Evolutionary conservation across 2,329 filamentous ascomycete species (phyloP).

Genomic region (Clonostachys sp.): DNA sequence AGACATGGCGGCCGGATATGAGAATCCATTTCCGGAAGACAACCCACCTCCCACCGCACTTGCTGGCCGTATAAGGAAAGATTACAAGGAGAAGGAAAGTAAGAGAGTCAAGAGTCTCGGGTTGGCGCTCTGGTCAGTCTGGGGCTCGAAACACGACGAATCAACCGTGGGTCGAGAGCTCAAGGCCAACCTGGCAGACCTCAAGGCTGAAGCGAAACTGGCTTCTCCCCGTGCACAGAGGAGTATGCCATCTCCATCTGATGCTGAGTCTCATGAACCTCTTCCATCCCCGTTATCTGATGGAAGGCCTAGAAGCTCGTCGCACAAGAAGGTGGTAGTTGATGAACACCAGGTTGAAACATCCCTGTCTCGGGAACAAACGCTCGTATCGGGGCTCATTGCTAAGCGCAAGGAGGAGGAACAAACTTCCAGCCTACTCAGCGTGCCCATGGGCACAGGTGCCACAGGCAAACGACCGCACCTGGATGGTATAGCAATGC

Average conservation of each 20-base stretch:
- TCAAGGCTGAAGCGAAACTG: conserved; percentile 18
- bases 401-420: conserved; percentile 32
- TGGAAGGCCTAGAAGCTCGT: conserved; percentile 32
- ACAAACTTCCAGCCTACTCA: conserved; percentile 26
- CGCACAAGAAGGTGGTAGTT: conserved; percentile 34
- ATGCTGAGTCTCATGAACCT: conserved; percentile 31
- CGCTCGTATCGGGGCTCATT: conserved; percentile 35
- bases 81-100: conserved; percentile 26
- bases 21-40: conserved; percentile 65
- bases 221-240: conserved; percentile 34
- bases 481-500: conserved; percentile 65
- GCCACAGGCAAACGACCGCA: conserved; percentile 60
- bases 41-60: conserved; percentile 79
- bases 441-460: conserved; percentile 36
- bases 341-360: conserved; percentile 45
- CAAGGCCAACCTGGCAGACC: conserved; percentile 42
- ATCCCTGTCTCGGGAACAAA: conserved; percentile 25
- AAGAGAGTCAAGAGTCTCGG: conserved; percentile 66
- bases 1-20: conserved; percentile 67
- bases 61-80: conserved; percentile 59
- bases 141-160: conserved; percentile 88
- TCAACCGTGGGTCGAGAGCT: conserved; percentile 59
- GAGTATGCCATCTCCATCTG: conserved; percentile 33
- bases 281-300: conserved; percentile 9
- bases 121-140: conserved; percentile 77